These are phyloP conservation scores for Lupinus albus DNA, from an alignment of 306 rosid genomes.

Conservation along the genomic window DNA sequence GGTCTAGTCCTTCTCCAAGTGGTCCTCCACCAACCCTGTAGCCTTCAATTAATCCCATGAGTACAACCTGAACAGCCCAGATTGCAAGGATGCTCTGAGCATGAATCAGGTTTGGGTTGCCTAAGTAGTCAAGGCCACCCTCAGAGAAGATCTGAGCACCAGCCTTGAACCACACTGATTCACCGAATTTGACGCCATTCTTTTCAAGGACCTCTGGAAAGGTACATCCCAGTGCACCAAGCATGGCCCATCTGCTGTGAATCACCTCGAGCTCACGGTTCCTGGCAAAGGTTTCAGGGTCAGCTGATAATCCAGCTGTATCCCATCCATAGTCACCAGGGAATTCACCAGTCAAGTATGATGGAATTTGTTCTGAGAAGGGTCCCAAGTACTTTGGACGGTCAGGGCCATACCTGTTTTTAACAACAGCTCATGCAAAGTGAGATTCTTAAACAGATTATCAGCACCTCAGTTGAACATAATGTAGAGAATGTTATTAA, in stretches of 20 bases:
- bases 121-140: slow-evolving; percentile 94
- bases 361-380: slow-evolving; percentile 93
- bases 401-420: slow-evolving; percentile 91
- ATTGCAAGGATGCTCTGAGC: slow-evolving; percentile 97
- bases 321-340: slow-evolving; percentile 99
- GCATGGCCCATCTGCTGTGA: slow-evolving; percentile 96
- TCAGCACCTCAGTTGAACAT: not conserved
- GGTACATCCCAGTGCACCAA: slow-evolving; percentile 81
- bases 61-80: slow-evolving; percentile 92
- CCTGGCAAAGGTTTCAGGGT: slow-evolving; percentile 90
- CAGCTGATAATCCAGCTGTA: slow-evolving; percentile 95
- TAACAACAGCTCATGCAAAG: slow-evolving; percentile 25
- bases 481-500: not conserved
- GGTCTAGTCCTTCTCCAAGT: slow-evolving; percentile 95
- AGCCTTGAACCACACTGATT: slow-evolving; percentile 98
- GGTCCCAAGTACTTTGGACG: slow-evolving; percentile 98
- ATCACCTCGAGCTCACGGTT: slow-evolving; percentile 95
- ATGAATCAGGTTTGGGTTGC: slow-evolving; percentile 90
- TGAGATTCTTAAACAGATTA: slow-evolving; percentile 34
- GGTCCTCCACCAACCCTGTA: slow-evolving; percentile 98
- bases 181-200: slow-evolving; percentile 91
- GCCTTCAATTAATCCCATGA: slow-evolving; percentile 92
- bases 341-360: slow-evolving; percentile 90
- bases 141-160: slow-evolving; percentile 92
- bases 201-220: slow-evolving; percentile 82